phyloP scores from a whole-genome alignment of 306 rosid species.

The Quercus gilva region DNA sequence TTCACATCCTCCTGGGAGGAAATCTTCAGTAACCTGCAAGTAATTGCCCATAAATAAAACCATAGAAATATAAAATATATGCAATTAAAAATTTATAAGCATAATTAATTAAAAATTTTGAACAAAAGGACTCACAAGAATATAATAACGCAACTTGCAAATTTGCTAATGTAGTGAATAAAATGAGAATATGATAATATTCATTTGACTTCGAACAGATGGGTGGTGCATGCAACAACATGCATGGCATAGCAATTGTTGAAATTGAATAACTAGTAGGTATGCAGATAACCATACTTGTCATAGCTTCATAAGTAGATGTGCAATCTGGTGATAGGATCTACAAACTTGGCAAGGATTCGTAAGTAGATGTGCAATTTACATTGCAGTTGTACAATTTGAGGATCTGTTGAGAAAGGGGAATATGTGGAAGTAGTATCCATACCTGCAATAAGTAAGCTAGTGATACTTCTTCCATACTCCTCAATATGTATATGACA shows the following conservation, averaged over 20 bases:
- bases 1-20: slow-evolving; percentile 40
- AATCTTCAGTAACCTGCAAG: slow-evolving; percentile 81
- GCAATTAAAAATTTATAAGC: slow-evolving; percentile 12
- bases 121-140: not conserved
- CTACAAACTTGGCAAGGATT: not conserved
- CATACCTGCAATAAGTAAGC: not conserved
- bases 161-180: not conserved
- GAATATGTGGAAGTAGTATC: not conserved
- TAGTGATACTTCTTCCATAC: not conserved
- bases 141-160: not conserved
- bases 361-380: not conserved
- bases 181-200: not conserved
- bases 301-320: too few relatives aligned
- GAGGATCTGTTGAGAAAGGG: not conserved
- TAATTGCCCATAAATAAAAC: slow-evolving; percentile 13
- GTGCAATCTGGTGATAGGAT: not conserved
- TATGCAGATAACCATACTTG: not conserved
- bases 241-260: not conserved
- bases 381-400: not conserved
- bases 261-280: not conserved
- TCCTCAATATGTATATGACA: not conserved
- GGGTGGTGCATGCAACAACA: not conserved
- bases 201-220: not conserved
- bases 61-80: slow-evolving; percentile 1
- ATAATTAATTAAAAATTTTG: not conserved